A percentile compares a stretch with the other conserved stretches of the same genome.
Conservation (phyloP, 768 basidiomycete genomes). For the Calocybe cyanea region DNA sequence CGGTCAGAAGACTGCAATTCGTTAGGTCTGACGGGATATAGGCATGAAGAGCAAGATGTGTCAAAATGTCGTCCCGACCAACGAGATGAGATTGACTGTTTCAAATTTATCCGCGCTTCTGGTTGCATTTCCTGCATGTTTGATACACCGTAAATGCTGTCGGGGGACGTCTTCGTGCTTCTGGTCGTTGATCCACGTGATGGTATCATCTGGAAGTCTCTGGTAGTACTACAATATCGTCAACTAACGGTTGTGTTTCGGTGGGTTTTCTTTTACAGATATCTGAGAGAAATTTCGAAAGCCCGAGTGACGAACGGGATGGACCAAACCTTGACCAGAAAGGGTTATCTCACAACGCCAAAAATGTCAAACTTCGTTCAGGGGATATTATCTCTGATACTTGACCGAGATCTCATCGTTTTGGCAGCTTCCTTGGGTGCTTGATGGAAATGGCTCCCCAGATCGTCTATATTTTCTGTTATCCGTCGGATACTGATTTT, state of each 20-base stretch:
- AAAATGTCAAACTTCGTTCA: conserved; percentile 6
- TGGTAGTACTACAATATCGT: conserved; percentile 29
- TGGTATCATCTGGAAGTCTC: conserved; percentile 31
- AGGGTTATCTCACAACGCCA: conserved; percentile 21
- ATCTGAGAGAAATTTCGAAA: conserved; percentile 10
- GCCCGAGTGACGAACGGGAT: conserved; percentile 32
- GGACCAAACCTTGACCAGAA: conserved; percentile 31
- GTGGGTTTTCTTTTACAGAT: too few species aligned
- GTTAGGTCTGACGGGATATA: too few species aligned
- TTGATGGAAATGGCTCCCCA: conserved; percentile 3
- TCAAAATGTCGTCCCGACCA: too few species aligned
- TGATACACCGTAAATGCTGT: too few species aligned
- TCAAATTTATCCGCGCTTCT: too few species aligned
- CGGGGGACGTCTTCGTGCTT: conserved; percentile 36
- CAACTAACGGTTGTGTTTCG: too few species aligned
- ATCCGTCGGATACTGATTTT: background rate
- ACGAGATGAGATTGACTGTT: too few species aligned
- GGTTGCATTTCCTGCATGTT: too few species aligned
- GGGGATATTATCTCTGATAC: background rate
- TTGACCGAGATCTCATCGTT: conserved; percentile 9
- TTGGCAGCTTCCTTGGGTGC: conserved; percentile 24
- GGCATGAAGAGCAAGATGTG: too few species aligned
- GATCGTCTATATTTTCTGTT: conserved; percentile 15
- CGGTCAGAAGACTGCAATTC: too few species aligned
- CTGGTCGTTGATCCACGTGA: conserved; percentile 26